Percentiles rank a stretch among this genome's conserved stretches.
These are phyloP conservation scores for Penicillium cosmopolitanum DNA, from an alignment of 495 filamentous ascomycete genomes.

Conservation along the genomic window DNA sequence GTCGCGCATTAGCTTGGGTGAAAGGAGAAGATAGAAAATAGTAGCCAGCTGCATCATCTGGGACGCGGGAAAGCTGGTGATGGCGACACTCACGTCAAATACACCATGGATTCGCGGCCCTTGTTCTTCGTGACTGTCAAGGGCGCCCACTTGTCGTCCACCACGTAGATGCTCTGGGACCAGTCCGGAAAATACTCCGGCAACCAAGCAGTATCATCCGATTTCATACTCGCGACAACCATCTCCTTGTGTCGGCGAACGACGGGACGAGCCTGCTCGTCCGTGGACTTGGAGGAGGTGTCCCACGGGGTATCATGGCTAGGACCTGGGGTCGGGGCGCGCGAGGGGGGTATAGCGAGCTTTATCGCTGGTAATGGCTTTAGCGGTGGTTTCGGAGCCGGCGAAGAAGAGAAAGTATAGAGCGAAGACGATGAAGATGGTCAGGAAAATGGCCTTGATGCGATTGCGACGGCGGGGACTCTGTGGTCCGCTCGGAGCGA, in stretches of 20 bases:
- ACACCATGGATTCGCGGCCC: constrained; percentile 62
- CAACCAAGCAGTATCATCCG: constrained; percentile 61
- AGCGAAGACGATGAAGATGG: constrained; percentile 43
- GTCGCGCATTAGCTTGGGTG: background rate
- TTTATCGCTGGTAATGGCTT: constrained; percentile 21
- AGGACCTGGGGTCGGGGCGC: constrained; percentile 23
- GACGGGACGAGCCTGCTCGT: constrained; percentile 35
- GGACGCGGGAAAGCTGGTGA: background rate
- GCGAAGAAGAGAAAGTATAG: constrained; percentile 48
- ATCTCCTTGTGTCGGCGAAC: constrained; percentile 45
- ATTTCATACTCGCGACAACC: constrained; percentile 57
- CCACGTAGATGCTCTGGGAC: constrained; percentile 56
- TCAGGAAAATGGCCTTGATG: constrained; percentile 46
- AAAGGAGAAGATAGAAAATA: background rate
- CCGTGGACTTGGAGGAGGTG: constrained; percentile 18
- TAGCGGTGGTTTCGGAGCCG: constrained; percentile 17
- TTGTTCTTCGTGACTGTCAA: constrained; percentile 57
- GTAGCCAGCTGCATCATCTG: background rate
- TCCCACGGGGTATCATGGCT: background rate
- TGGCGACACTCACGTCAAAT: constrained; percentile 54
- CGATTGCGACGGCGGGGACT: constrained; percentile 48
- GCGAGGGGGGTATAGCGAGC: constrained; percentile 16
- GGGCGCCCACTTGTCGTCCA: constrained; percentile 48
- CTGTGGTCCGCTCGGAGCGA: constrained; percentile 41
- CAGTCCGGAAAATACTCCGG: constrained; percentile 50